Conservation (phyloP, 2,329 filamentous ascomycete species). For the Botrytis deweyae region DNA sequence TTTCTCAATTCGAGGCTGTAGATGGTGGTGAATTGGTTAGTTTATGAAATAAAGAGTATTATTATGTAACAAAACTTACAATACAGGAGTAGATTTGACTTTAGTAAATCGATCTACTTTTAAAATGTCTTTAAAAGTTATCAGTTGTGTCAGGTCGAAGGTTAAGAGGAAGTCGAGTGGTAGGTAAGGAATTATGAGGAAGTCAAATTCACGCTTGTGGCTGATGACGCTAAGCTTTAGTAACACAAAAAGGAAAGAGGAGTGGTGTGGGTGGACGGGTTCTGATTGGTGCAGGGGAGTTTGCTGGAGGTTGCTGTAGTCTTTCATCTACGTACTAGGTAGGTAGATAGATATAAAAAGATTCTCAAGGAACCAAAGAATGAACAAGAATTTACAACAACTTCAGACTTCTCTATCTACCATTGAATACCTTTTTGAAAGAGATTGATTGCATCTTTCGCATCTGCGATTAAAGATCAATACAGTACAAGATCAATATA, state of each 20-base stretch:
- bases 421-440: not conserved
- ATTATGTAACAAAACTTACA: constrained; percentile 1
- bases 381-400: not conserved
- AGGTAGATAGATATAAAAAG: not conserved
- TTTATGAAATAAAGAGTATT: not conserved
- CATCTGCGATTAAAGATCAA: not conserved
- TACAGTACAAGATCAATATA: not conserved
- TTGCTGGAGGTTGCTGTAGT: not conserved
- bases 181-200: not conserved
- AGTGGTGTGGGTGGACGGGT: not conserved
- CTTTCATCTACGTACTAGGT: not conserved
- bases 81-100: not conserved
- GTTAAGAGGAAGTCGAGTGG: not conserved
- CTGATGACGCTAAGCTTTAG: constrained; percentile 19
- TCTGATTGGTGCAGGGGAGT: not conserved
- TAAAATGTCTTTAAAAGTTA: not conserved
- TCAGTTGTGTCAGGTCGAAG: not conserved
- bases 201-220: constrained; percentile 19
- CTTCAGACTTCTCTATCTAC: not conserved
- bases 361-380: not conserved
- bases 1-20: constrained; percentile 2
- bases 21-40: constrained; percentile 1
- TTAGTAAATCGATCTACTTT: not conserved
- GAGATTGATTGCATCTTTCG: not conserved
- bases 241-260: constrained; percentile 3